Percentiles rank a stretch among this genome's conserved stretches.
Conservation (phyloP, 768 basidiomycete genomes). For the Floccularia luteovirens region DNA sequence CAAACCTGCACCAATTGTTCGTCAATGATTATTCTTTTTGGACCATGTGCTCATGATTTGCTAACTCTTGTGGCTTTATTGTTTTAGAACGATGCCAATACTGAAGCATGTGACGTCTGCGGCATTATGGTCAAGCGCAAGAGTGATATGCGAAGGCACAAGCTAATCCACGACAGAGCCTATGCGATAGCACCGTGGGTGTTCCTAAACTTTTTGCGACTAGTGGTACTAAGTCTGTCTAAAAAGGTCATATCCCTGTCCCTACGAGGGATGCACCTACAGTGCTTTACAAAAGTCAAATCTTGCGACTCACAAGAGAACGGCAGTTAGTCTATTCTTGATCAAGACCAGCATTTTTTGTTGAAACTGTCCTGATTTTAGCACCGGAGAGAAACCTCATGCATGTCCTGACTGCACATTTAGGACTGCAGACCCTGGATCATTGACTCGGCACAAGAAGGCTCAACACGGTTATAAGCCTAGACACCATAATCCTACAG, state of each 20-base stretch:
- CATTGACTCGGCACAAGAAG: slow-evolving; percentile 23
- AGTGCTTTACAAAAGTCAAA: slow-evolving; percentile 22
- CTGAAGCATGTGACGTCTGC: no score
- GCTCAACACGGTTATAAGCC: slow-evolving; percentile 14
- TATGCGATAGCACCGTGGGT: not conserved
- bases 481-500: no score
- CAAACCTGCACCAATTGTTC: no score
- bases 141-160: not conserved
- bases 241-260: slow-evolving; percentile 19
- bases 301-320: slow-evolving; percentile 21
- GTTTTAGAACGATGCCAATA: no score
- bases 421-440: slow-evolving; percentile 19
- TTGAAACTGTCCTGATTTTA: slow-evolving; percentile 5
- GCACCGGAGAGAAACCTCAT: slow-evolving; percentile 18
- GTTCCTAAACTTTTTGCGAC: not conserved
- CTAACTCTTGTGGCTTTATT: no score
- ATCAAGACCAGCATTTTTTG: not conserved
- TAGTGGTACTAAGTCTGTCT: not conserved
- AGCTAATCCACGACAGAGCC: not conserved
- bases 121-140: not conserved
- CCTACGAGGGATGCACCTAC: slow-evolving; percentile 16
- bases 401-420: slow-evolving; percentile 19
- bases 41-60: no score
- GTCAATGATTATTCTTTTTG: no score
- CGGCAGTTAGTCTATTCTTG: slow-evolving; percentile 16